phyloP scores from a whole-genome alignment of 2,329 filamentous ascomycete species.

The Reticulascus tulasneorum region DNA sequence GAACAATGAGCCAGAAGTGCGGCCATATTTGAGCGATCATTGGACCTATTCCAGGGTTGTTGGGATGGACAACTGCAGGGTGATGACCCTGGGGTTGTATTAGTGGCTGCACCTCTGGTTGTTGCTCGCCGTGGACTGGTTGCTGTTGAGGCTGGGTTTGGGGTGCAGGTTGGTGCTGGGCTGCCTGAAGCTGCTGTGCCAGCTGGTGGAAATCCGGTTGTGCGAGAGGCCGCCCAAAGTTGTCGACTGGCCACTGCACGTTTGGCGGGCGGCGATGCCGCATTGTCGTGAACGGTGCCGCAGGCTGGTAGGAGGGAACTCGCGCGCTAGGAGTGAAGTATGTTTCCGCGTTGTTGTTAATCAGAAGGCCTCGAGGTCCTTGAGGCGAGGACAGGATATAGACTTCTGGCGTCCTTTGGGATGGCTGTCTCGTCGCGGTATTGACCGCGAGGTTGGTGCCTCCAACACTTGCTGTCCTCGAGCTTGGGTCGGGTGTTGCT shows the following conservation, averaged over 20 bases:
- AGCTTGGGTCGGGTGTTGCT: conserved; percentile 40
- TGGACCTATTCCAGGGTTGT: conserved; percentile 34
- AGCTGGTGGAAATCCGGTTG: conserved; percentile 14
- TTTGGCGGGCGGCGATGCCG: conserved; percentile 8
- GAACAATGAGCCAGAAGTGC: conserved; percentile 58
- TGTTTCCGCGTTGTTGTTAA: conserved; percentile 47
- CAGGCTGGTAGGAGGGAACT: neutral
- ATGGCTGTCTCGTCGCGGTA: too few species aligned
- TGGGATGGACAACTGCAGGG: conserved; percentile 29
- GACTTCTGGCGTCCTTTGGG: conserved; percentile 50
- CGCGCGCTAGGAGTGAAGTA: conserved; percentile 45
- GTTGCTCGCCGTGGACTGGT: conserved; percentile 21
- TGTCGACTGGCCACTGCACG: conserved; percentile 5
- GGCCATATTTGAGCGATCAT: conserved; percentile 47
- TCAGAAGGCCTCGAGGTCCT: conserved; percentile 54
- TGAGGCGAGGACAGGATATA: conserved; percentile 59
- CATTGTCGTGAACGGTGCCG: conserved; percentile 6
- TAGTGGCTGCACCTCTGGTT: conserved; percentile 21
- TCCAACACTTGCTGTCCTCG: conserved; percentile 26
- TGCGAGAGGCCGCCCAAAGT: conserved; percentile 9
- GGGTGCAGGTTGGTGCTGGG: conserved; percentile 5
- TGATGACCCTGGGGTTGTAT: conserved; percentile 23
- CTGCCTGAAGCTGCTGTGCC: conserved; percentile 4
- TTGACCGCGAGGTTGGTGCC: conserved; percentile 21
- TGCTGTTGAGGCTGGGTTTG: conserved; percentile 16